Evolutionary conservation across 1,139 yeast genomes (phyloP).

Genomic region (Starmera stellimalicola): DNA sequence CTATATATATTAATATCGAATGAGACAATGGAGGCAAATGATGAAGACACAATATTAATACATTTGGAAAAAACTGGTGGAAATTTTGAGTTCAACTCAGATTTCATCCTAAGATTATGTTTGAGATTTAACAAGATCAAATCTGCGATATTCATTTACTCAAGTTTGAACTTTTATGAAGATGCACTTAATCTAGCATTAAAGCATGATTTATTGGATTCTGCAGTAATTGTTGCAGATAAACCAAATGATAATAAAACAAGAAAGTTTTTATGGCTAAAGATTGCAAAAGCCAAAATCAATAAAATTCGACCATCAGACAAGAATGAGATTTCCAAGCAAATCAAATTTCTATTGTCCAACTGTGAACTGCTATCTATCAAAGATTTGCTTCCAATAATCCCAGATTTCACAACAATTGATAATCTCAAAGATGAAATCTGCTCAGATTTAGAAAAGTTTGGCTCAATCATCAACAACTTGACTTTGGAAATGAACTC

Average conservation of each 20-base stretch:
- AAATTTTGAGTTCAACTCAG: conserved; percentile 44
- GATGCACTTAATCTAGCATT: conserved; percentile 77
- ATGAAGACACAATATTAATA: conserved; percentile 34
- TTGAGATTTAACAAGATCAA: conserved; percentile 46
- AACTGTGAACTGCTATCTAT: conserved; percentile 55
- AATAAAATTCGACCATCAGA: conserved; percentile 16
- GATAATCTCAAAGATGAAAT: conserved; percentile 81
- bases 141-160: conserved; percentile 64
- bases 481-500: conserved; percentile 71
- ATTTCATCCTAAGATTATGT: conserved; percentile 69
- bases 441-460: conserved; percentile 64
- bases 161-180: conserved; percentile 59
- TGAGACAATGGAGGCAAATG: conserved; percentile 24
- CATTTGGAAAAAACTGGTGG: conserved; percentile 34
- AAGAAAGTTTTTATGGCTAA: conserved; percentile 68
- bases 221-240: conserved; percentile 51
- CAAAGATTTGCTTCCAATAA: conserved; percentile 74
- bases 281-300: conserved; percentile 55
- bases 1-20: conserved; percentile 63
- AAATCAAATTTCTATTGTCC: conserved; percentile 31
- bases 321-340: conserved; percentile 17
- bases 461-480: conserved; percentile 54
- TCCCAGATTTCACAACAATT: conserved; percentile 76
- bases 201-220: conserved; percentile 47
- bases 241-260: conserved; percentile 37